Base-by-base conservation (phyloP, 345 rosid genomes). In the Mallotus nudiflorus region DNA sequence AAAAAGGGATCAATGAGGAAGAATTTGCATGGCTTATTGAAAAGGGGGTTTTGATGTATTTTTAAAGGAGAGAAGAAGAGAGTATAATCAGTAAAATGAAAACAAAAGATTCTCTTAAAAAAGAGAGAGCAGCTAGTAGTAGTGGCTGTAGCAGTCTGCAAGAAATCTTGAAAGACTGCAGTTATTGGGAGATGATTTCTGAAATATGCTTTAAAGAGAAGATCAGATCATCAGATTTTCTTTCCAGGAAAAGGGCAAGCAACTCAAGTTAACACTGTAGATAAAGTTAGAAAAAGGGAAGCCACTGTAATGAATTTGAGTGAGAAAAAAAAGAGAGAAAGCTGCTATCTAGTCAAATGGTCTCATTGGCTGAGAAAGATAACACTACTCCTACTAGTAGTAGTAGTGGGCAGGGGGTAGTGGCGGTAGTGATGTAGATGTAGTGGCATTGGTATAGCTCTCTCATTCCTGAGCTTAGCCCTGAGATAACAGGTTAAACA, bases 231-330 rank as follows among this genome's bases (percentile, higher is more conserved):
- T 70, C 80, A 73, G 80, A 77, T 78, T 75, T 76, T 69, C 62
- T 80, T 72, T 81, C 79, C 75, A 67, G 79, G 60, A 60, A 83
- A 78, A 80, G 81, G 60, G 67, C 68, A 61, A 70, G 68, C 82
- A 80, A 85, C 89, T 81, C 78, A 73, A 86, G 90, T 86, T 69
- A 70, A 66, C 63, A 81, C 72, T 80, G 84, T 72, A 52, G 70
- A 82, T 75, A 79, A 81, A 61, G 83, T 71, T 51, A 27, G 72
- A 42, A 66, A 60, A 73, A 51, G 48, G 15, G 5, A n/a, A n/a
- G n/a, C n/a, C n/a, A 7, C 29, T 27, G 57, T 3, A 33, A 33
- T 33, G 6, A 42, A 12, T 42, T n/a, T 44, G 28, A 48, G 68
- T 48, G 46, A 48, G 56, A 65, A 73, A 77, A 33, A 35, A 57